Conservation (phyloP, 2,329 filamentous ascomycete genomes). For the Periconia sp. region DNA sequence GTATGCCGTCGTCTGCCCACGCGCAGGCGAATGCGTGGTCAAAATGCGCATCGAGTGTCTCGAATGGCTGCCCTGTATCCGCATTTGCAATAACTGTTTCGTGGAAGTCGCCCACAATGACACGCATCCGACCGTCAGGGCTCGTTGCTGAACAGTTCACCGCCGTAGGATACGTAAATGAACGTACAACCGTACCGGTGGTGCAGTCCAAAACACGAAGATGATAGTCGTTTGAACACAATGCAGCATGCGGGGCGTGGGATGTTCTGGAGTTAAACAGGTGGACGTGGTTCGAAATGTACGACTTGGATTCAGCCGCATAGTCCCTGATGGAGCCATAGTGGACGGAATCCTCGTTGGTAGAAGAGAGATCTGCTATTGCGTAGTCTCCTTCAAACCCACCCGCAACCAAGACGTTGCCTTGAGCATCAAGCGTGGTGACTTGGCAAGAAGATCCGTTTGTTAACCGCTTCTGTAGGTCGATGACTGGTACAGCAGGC, state of each 20-base stretch:
- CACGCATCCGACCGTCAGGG: constrained; percentile 69
- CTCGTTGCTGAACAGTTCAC: constrained; percentile 75
- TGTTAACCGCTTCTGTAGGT: constrained; percentile 47
- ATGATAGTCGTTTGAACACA: constrained; percentile 60
- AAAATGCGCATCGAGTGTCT: constrained; percentile 63
- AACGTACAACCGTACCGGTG: constrained; percentile 60
- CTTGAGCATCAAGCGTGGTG: constrained; percentile 55
- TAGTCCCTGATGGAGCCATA: constrained; percentile 53
- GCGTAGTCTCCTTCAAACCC: constrained; percentile 62
- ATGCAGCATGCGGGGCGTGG: constrained; percentile 53
- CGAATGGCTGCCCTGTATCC: constrained; percentile 61
- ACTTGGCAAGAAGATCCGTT: constrained; percentile 49
- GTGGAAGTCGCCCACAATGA: constrained; percentile 70
- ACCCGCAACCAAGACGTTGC: constrained; percentile 56
- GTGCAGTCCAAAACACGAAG: constrained; percentile 58
- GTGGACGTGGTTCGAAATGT: constrained; percentile 62
- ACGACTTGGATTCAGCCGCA: constrained; percentile 52
- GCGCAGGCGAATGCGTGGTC: constrained; percentile 77
- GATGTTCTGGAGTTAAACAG: constrained; percentile 52
- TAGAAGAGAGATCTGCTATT: constrained; percentile 46
- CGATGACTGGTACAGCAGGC: constrained; percentile 48
- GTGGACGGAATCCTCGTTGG: constrained; percentile 34
- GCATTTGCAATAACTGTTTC: constrained; percentile 70
- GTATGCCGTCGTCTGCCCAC: constrained; percentile 77
- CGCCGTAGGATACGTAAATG: constrained; percentile 60